These are phyloP conservation scores for Cutaneotrichosporon curvatum DNA, from an alignment of 1,284 basidiomycete species.

Conservation along the genomic window DNA sequence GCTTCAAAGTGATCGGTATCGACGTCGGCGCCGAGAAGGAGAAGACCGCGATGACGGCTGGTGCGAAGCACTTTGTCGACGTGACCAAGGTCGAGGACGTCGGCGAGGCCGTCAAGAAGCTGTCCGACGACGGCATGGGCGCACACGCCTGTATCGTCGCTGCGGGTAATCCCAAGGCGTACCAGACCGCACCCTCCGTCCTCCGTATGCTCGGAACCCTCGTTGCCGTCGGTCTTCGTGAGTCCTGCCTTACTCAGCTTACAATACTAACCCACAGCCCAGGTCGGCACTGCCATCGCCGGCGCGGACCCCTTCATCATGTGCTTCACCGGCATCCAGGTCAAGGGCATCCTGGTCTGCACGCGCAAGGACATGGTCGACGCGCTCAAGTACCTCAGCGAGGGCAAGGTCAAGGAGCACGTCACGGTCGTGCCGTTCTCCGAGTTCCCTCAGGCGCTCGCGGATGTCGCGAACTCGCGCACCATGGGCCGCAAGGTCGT, in stretches of 20 bases:
- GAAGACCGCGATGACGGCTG: slow-evolving; percentile 4
- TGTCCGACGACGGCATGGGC: slow-evolving; percentile 10
- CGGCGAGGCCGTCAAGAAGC: slow-evolving; percentile 9
- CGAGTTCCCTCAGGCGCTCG: slow-evolving; percentile 14
- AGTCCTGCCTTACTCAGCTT: background rate
- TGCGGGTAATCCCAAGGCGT: slow-evolving; percentile 17
- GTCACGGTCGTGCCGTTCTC: slow-evolving; percentile 12
- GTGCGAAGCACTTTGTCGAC: slow-evolving; percentile 13
- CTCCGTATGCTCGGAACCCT: slow-evolving; percentile 11
- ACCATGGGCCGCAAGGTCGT: slow-evolving; percentile 15
- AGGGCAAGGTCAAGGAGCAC: slow-evolving; percentile 19
- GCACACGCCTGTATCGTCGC: slow-evolving; percentile 16
- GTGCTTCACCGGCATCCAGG: slow-evolving; percentile 44
- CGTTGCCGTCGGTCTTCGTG: slow-evolving; percentile 16
- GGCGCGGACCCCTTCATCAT: slow-evolving; percentile 30
- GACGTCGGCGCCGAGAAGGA: slow-evolving; percentile 15
- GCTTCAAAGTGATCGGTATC: slow-evolving; percentile 15
- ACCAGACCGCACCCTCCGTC: slow-evolving; percentile 7
- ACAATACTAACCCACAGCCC: slow-evolving; percentile 1
- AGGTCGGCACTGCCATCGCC: slow-evolving; percentile 31
- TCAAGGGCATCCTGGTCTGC: slow-evolving; percentile 38
- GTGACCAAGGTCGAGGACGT: slow-evolving; percentile 7
- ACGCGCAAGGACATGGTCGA: slow-evolving; percentile 16
- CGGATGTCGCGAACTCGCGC: slow-evolving; percentile 8
- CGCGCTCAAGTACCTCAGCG: slow-evolving; percentile 11